Percentiles rank a stretch among this genome's conserved stretches.
phyloP scores from a whole-genome alignment of 2,329 filamentous ascomycete genomes.

The Magnaporthales sp. region DNA sequence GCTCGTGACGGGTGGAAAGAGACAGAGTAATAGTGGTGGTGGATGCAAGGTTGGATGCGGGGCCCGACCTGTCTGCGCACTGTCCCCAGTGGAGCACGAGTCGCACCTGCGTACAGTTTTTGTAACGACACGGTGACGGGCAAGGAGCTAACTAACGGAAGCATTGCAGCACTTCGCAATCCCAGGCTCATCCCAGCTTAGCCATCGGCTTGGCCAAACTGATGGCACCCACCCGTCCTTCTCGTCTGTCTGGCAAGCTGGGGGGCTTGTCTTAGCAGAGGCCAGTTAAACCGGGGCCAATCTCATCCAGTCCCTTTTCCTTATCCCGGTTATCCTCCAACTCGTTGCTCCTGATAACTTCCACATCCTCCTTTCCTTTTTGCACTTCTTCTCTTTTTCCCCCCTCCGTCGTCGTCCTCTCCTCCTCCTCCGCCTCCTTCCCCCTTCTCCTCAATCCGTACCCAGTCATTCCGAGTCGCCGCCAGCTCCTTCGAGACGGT shows the following conservation, averaged over 20 bases:
- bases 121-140: not conserved
- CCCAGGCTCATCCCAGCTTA: constrained; percentile 2
- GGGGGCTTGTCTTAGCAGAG: constrained; percentile 33
- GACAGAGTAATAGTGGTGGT: not conserved
- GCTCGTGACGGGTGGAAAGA: not conserved
- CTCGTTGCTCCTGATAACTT: constrained; percentile 30
- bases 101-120: not conserved
- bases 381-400: constrained; percentile 23
- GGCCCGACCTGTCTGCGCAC: not conserved
- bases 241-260: constrained; percentile 4
- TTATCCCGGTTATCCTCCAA: constrained; percentile 44
- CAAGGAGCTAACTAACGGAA: not conserved
- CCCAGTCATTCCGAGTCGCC: constrained; percentile 1
- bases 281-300: constrained; percentile 27
- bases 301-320: constrained; percentile 49
- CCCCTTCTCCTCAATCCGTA: constrained; percentile 1
- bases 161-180: not conserved
- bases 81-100: not conserved
- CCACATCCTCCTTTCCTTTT: constrained; percentile 31
- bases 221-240: not conserved
- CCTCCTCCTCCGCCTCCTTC: not conserved
- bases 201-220: constrained; percentile 3
- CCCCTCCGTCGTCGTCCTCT: constrained; percentile 24
- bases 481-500: not conserved
- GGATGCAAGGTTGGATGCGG: not conserved